Base-by-base conservation (phyloP, 2,329 filamentous ascomycete species). In the Penicillium sp. region DNA sequence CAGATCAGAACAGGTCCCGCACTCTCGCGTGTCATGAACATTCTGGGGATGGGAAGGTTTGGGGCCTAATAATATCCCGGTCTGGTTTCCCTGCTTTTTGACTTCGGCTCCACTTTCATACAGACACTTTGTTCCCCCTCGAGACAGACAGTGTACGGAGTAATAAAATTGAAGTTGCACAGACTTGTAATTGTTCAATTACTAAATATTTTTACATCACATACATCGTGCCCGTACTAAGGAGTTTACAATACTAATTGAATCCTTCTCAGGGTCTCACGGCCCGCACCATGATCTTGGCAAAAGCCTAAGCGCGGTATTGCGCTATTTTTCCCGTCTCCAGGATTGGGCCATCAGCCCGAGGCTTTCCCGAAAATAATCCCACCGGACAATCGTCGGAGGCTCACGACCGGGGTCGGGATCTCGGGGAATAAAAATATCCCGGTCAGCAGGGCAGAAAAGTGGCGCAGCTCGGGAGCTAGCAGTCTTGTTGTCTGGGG, bases 251-350 rank as follows among this genome's bases (percentile, higher is more conserved):
- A 27, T 8, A 27, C 5, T 6, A 27, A 27, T 27, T 5, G 24
- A 8, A 27, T 27, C 24, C 24, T 27, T 27, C 24, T 27, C 18
- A 47, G 43, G n/a, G 34, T n/a, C 16, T 9, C 32, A 41, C 46
- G 57, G 50, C 48, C 53, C 55, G 53, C 40, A 50, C 47, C 9
- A 11, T 36, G 36, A 24, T 27, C 55, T 55, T 54, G 43, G 52
- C 54, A 27, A 43, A 55, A 57, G 52, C 32, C 46, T 46, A 46
- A 55, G 29, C 41, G 14, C 18, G 11, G 41, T 3, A 10, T 3
- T 59, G 58, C 54, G 56, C 50, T 8, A 56, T 58, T 59, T 60
- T 58, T 58, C 50, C 61, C 58, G 58, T 31, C 53, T 1, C 42
- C 21, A 10, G 47, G 58, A 63, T 62, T 63, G 61, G 61, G 50